A percentile compares a stretch with the other conserved stretches of the same genome.
Evolutionary conservation across 768 basidiomycete species (phyloP).

Genomic region (Termitomyces sp.): DNA sequence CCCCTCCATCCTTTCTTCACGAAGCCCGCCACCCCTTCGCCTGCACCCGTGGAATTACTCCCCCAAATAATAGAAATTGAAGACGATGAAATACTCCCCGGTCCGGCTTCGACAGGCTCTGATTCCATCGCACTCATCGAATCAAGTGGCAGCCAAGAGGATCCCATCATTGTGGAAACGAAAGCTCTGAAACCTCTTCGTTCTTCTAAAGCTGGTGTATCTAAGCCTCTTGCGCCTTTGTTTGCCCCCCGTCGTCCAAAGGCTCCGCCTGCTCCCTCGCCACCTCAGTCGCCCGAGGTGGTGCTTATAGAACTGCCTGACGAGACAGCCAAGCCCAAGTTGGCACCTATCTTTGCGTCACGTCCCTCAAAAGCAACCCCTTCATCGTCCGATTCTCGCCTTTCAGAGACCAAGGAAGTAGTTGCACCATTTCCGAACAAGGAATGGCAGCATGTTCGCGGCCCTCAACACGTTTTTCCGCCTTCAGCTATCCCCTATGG

Average conservation of each 20-base stretch:
- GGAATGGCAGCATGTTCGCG: slow-evolving; percentile 57
- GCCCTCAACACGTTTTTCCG: slow-evolving; percentile 40
- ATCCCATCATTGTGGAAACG: slow-evolving; percentile 40
- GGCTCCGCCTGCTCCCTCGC: neutral
- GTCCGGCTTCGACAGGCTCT: neutral
- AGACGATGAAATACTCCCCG: slow-evolving; percentile 2
- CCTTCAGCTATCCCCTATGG: slow-evolving; percentile 6
- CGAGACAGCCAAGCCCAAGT: neutral
- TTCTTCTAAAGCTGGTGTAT: slow-evolving; percentile 7
- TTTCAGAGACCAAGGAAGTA: neutral
- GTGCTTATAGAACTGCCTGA: slow-evolving; percentile 1
- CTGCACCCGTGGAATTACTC: neutral
- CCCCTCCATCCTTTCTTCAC: slow-evolving; percentile 15
- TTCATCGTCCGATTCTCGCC: neutral
- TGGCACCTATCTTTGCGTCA: neutral
- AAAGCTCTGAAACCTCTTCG: slow-evolving; percentile 28
- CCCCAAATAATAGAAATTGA: slow-evolving; percentile 4
- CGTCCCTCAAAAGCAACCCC: neutral
- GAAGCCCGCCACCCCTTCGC: neutral
- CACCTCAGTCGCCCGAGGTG: slow-evolving; percentile 1
- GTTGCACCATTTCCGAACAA: slow-evolving; percentile 43
- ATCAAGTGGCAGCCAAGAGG: slow-evolving; percentile 27
- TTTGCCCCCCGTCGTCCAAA: slow-evolving; percentile 32
- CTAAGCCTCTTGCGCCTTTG: slow-evolving; percentile 38
- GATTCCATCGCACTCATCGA: neutral